phyloP scores from a whole-genome alignment of 1,139 yeast species.

The Nematodospora anomalae region DNA sequence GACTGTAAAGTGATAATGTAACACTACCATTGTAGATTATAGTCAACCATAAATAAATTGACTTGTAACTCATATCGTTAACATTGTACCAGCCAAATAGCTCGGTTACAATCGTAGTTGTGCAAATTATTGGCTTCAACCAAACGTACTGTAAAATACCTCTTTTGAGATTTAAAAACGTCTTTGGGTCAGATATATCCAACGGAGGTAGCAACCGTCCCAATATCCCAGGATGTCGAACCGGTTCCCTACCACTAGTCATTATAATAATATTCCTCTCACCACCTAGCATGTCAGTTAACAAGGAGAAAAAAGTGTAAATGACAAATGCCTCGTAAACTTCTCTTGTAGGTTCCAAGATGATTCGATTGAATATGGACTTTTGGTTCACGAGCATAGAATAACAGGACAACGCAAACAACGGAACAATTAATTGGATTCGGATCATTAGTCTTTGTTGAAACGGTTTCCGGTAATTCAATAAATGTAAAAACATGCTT shows the following conservation, averaged over 20 bases:
- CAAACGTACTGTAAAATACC: constrained; percentile 93
- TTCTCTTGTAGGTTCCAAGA: constrained; percentile 79
- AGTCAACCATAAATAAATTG: constrained; percentile 66
- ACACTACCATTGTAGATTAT: constrained; percentile 78
- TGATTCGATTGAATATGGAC: constrained; percentile 35
- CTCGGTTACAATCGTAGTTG: constrained; percentile 54
- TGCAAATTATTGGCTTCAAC: constrained; percentile 81
- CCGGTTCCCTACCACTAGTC: constrained; percentile 75
- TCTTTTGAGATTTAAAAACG: constrained; percentile 74
- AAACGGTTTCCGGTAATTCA: constrained; percentile 81
- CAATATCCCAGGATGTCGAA: constrained; percentile 65
- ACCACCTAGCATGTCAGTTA: constrained; percentile 87
- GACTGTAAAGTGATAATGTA: constrained; percentile 74
- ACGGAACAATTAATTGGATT: constrained; percentile 67
- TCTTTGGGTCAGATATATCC: constrained; percentile 84
- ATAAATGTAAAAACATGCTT: constrained; percentile 35
- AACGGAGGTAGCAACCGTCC: constrained; percentile 51
- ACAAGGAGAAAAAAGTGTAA: constrained; percentile 82
- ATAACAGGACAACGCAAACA: constrained; percentile 57
- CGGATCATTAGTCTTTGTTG: constrained; percentile 86
- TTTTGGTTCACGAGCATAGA: constrained; percentile 47
- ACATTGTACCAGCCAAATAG: constrained; percentile 50
- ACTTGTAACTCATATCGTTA: constrained; percentile 48
- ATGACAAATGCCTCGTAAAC: constrained; percentile 95
- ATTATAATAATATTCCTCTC: constrained; percentile 77